Evolutionary conservation across 2,329 filamentous ascomycete genomes (phyloP).

Genomic region (Herpotrichia juniperi): DNA sequence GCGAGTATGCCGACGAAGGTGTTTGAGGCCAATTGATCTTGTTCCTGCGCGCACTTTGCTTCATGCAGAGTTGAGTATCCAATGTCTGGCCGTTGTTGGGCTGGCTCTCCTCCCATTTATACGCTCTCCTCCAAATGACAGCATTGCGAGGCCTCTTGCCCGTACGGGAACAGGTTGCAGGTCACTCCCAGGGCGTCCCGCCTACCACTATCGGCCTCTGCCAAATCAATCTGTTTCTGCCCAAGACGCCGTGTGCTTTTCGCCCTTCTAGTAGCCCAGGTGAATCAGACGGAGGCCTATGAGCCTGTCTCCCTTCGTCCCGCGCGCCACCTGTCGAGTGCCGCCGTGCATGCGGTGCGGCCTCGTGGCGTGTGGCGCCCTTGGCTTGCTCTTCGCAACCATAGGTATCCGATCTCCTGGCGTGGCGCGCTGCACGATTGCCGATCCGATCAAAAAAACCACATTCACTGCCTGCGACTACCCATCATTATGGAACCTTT

Average conservation of each 20-base stretch:
- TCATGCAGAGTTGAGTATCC: constrained; percentile 25
- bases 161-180: constrained; percentile 40
- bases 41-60: constrained; percentile 29
- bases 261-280: constrained; percentile 28
- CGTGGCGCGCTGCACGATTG: constrained; percentile 32
- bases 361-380: constrained; percentile 21
- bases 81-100: constrained; percentile 20
- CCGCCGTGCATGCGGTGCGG: constrained; percentile 18
- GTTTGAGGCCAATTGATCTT: constrained; percentile 32
- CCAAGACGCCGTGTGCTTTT: constrained; percentile 26
- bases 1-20: constrained; percentile 13
- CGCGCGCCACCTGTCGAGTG: constrained; percentile 15
- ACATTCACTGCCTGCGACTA: constrained; percentile 17
- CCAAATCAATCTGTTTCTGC: constrained; percentile 37
- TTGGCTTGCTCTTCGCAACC: constrained; percentile 18
- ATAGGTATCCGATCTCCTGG: constrained; percentile 25
- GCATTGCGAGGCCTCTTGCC: constrained; percentile 32
- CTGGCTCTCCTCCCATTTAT: constrained; percentile 42
- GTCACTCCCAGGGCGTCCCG: constrained; percentile 32
- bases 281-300: constrained; percentile 32
- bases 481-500: constrained; percentile 27
- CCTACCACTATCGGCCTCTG: constrained; percentile 41
- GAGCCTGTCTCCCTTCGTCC: constrained; percentile 23
- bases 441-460: constrained; percentile 31
- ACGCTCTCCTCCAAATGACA: constrained; percentile 28